Evolutionary conservation across 768 basidiomycete species (phyloP).

Genomic region (Cubamyces sp.): DNA sequence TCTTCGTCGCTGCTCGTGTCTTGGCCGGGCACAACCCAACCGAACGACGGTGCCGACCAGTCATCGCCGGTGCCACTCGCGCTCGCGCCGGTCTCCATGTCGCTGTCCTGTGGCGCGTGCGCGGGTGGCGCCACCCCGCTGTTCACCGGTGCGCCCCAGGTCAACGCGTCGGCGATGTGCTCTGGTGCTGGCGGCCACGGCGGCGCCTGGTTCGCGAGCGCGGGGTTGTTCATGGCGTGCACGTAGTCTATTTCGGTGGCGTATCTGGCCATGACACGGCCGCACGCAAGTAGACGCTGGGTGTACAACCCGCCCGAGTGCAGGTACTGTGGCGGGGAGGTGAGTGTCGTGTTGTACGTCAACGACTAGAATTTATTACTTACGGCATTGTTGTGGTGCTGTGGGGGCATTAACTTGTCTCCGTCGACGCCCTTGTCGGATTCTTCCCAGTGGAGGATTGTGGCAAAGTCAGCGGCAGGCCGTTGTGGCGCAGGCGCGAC

Average conservation of each 20-base stretch:
- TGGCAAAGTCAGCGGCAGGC: conserved; percentile 9
- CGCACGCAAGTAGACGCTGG: not conserved
- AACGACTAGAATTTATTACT: not conserved
- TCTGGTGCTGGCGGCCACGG: conserved; percentile 11
- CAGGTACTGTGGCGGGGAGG: conserved; percentile 7
- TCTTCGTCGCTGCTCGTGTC: not conserved
- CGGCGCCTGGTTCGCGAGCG: conserved; percentile 12
- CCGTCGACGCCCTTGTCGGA: not conserved
- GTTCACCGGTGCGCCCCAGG: not conserved
- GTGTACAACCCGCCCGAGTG: not conserved
- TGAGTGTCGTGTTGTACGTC: conserved; percentile 1
- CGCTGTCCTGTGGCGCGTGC: not conserved
- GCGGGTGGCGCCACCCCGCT: not conserved
- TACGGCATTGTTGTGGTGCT: not conserved
- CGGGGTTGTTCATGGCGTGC: not conserved
- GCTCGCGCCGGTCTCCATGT: not conserved
- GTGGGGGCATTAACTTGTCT: not conserved
- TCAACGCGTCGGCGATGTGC: not conserved
- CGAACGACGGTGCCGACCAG: not conserved
- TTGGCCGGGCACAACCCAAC: too few relatives aligned
- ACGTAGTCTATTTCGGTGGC: not conserved
- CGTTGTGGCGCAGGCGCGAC: conserved; percentile 14
- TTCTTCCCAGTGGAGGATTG: conserved; percentile 5
- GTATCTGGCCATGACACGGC: not conserved
- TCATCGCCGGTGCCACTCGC: not conserved